These are phyloP conservation scores for Podila epigama DNA, from an alignment of 192 early-diverging fungal species.

Conservation along the genomic window DNA sequence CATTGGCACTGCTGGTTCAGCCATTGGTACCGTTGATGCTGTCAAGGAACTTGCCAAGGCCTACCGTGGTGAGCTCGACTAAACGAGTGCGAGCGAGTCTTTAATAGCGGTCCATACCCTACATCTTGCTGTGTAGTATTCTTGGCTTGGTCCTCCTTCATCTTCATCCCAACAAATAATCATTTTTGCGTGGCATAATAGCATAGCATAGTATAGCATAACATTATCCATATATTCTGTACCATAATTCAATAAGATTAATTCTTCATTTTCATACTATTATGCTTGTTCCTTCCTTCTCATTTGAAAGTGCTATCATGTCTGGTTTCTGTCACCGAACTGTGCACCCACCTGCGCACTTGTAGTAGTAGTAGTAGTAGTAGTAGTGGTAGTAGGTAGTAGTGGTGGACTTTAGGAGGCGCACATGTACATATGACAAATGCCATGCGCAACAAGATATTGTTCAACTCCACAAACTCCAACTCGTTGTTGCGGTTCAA, in stretches of 20 bases:
- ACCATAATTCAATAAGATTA: not conserved
- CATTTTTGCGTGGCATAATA: not conserved
- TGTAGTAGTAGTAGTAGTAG: too few species aligned
- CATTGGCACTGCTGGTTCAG: conserved; percentile 65
- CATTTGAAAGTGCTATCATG: too few species aligned
- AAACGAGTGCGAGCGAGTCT: not conserved
- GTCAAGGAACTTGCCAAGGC: conserved; percentile 65
- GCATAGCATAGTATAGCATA: not conserved
- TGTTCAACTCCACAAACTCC: too few species aligned
- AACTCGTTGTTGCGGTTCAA: too few species aligned
- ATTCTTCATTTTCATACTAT: too few species aligned
- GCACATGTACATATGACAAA: too few species aligned
- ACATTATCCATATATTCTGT: not conserved
- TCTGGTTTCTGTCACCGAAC: too few species aligned
- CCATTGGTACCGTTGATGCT: conserved; percentile 71
- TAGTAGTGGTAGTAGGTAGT: too few species aligned
- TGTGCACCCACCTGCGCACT: too few species aligned
- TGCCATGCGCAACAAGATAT: too few species aligned
- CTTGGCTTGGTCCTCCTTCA: not conserved
- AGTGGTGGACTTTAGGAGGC: too few species aligned
- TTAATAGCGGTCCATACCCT: not conserved
- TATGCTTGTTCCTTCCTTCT: too few species aligned
- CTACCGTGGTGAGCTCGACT: conserved; percentile 38
- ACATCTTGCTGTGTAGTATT: not conserved
- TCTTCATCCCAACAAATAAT: not conserved